Conservation (phyloP, 1,139 yeast species). For the Taphrina confusa region DNA sequence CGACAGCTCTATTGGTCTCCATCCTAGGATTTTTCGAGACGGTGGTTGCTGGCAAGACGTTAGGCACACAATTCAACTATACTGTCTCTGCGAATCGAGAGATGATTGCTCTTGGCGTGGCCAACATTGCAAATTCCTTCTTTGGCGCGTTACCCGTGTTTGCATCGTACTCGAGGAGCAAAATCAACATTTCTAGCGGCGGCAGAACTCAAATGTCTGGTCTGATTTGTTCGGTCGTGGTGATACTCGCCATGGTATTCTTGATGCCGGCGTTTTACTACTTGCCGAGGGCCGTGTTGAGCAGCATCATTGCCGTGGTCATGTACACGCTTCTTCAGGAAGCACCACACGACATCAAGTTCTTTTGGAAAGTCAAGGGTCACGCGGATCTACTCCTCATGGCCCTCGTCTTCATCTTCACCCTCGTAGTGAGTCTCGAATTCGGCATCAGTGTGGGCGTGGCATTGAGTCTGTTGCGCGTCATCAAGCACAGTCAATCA, state of each 20-base stretch:
- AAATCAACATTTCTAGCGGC: constrained; percentile 80
- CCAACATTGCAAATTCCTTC: constrained; percentile 65
- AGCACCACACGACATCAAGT: constrained; percentile 74
- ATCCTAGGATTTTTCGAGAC: constrained; percentile 91
- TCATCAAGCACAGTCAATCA: constrained; percentile 78
- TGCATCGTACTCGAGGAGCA: constrained; percentile 95
- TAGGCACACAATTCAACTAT: constrained; percentile 46
- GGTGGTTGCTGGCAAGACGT: constrained; percentile 82
- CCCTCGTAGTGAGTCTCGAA: constrained; percentile 81
- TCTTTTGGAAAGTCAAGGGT: constrained; percentile 74
- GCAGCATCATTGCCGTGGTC: constrained; percentile 77
- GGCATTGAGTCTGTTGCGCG: constrained; percentile 73
- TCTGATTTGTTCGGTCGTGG: constrained; percentile 70
- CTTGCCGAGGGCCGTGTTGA: constrained; percentile 77
- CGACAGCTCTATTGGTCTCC: constrained; percentile 66
- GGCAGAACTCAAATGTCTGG: constrained; percentile 86
- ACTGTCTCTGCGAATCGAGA: constrained; percentile 55
- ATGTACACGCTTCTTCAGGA: constrained; percentile 81
- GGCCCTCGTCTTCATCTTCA: constrained; percentile 66
- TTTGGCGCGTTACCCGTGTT: constrained; percentile 88
- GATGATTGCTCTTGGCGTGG: constrained; percentile 64
- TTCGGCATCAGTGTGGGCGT: constrained; percentile 87
- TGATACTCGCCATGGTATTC: constrained; percentile 64
- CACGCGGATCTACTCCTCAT: constrained; percentile 76
- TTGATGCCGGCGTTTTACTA: constrained; percentile 66